Percentiles rank a stretch among this genome's conserved stretches.
These are phyloP conservation scores for Kluyveromyces nonfermentans DNA, from an alignment of 805 yeast species.

Conservation along the genomic window DNA sequence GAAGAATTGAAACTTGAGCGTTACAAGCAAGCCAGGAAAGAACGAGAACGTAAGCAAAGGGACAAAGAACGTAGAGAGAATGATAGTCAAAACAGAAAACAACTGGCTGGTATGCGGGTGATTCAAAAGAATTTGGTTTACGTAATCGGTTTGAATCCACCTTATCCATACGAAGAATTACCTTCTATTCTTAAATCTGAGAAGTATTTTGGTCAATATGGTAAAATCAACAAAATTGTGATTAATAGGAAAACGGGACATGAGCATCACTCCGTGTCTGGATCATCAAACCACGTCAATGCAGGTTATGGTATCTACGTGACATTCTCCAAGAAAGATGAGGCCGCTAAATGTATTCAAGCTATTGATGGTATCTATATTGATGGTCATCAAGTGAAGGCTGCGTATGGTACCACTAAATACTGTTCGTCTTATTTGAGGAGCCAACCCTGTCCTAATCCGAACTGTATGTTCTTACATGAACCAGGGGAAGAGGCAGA, in stretches of 20 bases:
- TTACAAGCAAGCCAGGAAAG: slow-evolving; percentile 68
- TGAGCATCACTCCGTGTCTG: slow-evolving; percentile 20
- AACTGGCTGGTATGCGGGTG: slow-evolving; percentile 95
- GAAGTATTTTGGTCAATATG: slow-evolving; percentile 96
- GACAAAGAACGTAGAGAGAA: slow-evolving; percentile 90
- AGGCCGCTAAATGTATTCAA: slow-evolving; percentile 86
- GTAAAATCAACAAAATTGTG: slow-evolving; percentile 88
- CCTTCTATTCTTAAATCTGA: slow-evolving; percentile 78
- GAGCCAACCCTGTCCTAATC: slow-evolving; percentile 95
- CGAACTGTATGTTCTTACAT: slow-evolving; percentile 96
- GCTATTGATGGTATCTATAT: slow-evolving; percentile 88
- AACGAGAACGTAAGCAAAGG: slow-evolving; percentile 69
- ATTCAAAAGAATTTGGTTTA: slow-evolving; percentile 95
- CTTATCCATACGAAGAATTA: slow-evolving; percentile 71
- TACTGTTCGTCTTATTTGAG: slow-evolving; percentile 94
- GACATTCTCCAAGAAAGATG: slow-evolving; percentile 87
- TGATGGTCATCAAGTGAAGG: slow-evolving; percentile 83
- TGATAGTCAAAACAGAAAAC: slow-evolving; percentile 73
- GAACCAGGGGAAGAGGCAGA: slow-evolving; percentile 99
- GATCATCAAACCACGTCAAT: slow-evolving; percentile 34
- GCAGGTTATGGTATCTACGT: slow-evolving; percentile 93
- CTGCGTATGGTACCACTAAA: slow-evolving; percentile 98
- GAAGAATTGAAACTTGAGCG: slow-evolving; percentile 83
- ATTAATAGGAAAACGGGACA: slow-evolving; percentile 65
- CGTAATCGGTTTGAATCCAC: slow-evolving; percentile 83